Evolutionary conservation across 2,329 filamentous ascomycete genomes (phyloP).

Genomic region (Fusarium goolgardi): DNA sequence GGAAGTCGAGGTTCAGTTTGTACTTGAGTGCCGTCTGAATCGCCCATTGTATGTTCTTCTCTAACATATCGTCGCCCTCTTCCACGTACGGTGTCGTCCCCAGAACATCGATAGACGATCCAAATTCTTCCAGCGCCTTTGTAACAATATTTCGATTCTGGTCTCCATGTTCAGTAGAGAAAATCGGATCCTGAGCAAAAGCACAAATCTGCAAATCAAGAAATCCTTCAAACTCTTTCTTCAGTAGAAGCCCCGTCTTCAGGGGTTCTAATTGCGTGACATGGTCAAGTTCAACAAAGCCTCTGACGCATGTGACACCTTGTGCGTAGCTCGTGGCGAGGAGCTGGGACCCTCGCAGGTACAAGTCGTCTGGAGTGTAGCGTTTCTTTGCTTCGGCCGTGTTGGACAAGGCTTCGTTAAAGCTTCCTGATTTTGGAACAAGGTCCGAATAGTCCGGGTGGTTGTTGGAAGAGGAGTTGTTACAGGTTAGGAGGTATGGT

Average conservation of each 20-base stretch:
- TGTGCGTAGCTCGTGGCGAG: conserved; percentile 11
- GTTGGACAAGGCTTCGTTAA: conserved; percentile 12
- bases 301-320: background rate
- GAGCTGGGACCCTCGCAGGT: conserved; percentile 19
- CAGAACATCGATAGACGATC: background rate
- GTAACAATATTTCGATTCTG: background rate
- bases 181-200: conserved; percentile 26
- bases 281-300: conserved; percentile 16
- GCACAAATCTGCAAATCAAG: conserved; percentile 6
- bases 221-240: conserved; percentile 3
- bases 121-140: background rate
- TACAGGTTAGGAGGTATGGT: conserved; percentile 20
- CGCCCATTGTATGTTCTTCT: conserved; percentile 12
- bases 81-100: conserved; percentile 16
- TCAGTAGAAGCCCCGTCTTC: background rate
- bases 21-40: background rate
- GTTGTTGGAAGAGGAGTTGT: accelerated
- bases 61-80: background rate
- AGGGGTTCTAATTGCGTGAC: conserved; percentile 8
- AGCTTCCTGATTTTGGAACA: background rate
- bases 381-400: conserved; percentile 27
- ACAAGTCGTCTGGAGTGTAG: conserved; percentile 18
- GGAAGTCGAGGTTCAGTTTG: conserved; percentile 8
- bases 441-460: conserved; percentile 20
- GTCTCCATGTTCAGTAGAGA: conserved; percentile 9